Evolutionary conservation across 192 early-diverging fungal genomes (phyloP), one percentile per base, ranked within the genome.

Genomic region (Dissophora ornata): DNA sequence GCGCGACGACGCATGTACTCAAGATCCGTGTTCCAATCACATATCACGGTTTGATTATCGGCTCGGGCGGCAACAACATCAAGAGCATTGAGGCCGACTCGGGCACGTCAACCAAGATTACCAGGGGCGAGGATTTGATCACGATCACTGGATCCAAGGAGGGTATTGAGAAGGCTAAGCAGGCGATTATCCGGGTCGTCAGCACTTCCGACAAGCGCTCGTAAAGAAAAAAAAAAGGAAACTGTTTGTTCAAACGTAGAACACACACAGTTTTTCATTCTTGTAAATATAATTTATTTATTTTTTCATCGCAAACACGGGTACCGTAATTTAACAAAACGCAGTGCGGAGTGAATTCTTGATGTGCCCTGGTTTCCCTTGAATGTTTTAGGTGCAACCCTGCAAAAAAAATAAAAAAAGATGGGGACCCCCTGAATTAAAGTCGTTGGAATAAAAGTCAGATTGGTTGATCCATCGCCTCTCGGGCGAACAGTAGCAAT

Each of bases 31-130:
- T 77, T 11, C 64, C 73, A 3, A 77, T 64, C 1, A 67, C 58
- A 24, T 74, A 59, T 40, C 73, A 77, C 21, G 73, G 73, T 44
- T 24, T 77, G 51, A 86, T 98, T 25, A 86, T 96, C 47, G 97
- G 97, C 50, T 83, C 91, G 18, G 90, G 90, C 29, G 95, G 96
- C 25, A 84, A 88, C 49, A 92, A 89, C 40, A 86, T 97, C 53
- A 89, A 94, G 79, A 82, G 81, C 28, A 89, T 98, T 45, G 90
- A 90, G 73, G 67, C 71, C 15, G 88, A 89, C 56, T 95, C 94
- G 6, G 79, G 84, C 56, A 93, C 94, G 4, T 66, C 79, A 7
- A 90, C 97, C 75, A 80, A 90, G 45, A 87, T 97, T 50, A 81
- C 89, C 8, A 83, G 85, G 38, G 77, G 79, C 44, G 80, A 81